phyloP scores from a whole-genome alignment of 2,329 filamentous ascomycete species.

The Rhynchosporium agropyri region DNA sequence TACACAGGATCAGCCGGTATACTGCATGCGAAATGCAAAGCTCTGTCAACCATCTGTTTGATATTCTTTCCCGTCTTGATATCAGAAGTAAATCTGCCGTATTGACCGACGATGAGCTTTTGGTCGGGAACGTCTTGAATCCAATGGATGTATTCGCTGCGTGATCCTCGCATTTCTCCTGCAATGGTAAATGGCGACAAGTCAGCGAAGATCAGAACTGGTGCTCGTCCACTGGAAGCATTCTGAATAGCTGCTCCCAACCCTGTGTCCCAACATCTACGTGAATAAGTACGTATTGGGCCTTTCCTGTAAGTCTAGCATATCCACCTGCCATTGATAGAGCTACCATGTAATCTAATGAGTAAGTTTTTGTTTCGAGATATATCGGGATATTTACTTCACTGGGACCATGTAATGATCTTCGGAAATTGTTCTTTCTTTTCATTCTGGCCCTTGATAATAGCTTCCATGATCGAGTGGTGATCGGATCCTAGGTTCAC shows the following conservation, averaged over 20 bases:
- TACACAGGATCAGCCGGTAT: conserved; percentile 73
- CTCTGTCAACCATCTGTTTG: conserved; percentile 75
- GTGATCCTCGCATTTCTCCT: conserved; percentile 68
- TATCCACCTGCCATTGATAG: conserved; percentile 78
- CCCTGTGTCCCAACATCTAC: conserved; percentile 79
- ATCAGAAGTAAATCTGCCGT: conserved; percentile 71
- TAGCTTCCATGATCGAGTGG: conserved; percentile 72
- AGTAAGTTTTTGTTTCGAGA: conserved; percentile 18
- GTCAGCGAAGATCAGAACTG: conserved; percentile 73
- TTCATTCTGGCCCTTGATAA: conserved; percentile 71
- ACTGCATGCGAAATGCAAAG: conserved; percentile 70
- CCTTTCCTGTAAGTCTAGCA: conserved; percentile 65
- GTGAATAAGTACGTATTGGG: conserved; percentile 68
- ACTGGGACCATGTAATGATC: conserved; percentile 71
- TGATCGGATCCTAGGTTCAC: conserved; percentile 65
- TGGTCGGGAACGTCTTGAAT: conserved; percentile 78
- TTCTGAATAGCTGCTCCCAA: conserved; percentile 70
- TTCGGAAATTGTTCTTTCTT: conserved; percentile 62
- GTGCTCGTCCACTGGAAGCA: conserved; percentile 68
- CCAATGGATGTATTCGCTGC: conserved; percentile 80
- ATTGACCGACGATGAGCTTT: conserved; percentile 71
- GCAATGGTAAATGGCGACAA: conserved; percentile 73
- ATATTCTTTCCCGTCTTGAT: conserved; percentile 73
- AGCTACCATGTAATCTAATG: conserved; percentile 63
- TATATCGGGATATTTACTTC: conserved; percentile 51